These are phyloP conservation scores for Kwoniella dejecticola DNA, from an alignment of 768 basidiomycete genomes.

Conservation along the genomic window DNA sequence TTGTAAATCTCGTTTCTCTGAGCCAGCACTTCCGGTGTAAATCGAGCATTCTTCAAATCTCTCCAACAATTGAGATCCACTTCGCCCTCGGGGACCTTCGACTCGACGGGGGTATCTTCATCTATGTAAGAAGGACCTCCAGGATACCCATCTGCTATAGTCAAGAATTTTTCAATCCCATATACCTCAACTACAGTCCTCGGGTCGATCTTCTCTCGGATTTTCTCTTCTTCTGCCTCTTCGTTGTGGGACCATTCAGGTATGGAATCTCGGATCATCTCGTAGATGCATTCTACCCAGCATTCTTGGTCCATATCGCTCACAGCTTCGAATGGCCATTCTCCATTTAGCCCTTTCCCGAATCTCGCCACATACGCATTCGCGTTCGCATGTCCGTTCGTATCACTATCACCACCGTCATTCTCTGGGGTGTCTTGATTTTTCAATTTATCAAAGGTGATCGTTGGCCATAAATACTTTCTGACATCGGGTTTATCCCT, in stretches of 20 bases:
- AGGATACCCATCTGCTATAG: background rate
- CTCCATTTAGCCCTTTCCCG: background rate
- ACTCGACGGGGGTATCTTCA: background rate
- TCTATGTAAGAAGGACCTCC: background rate
- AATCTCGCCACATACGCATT: background rate
- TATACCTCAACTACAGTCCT: background rate
- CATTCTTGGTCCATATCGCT: background rate
- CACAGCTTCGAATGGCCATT: constrained; percentile 2
- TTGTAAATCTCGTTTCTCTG: background rate
- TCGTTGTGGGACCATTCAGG: background rate
- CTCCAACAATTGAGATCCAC: background rate
- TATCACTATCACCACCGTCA: background rate
- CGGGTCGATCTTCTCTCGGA: background rate
- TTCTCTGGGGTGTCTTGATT: background rate
- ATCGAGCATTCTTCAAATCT: background rate
- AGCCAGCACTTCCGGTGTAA: background rate
- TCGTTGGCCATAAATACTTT: background rate
- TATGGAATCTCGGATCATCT: background rate
- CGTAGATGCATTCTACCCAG: constrained; percentile 1
- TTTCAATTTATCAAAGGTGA: background rate
- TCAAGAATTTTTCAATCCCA: constrained; percentile 7
- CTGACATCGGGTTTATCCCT: constrained; percentile 3
- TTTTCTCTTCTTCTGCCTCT: background rate
- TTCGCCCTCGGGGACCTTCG: background rate
- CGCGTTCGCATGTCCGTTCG: background rate